Conservation (phyloP, 495 filamentous ascomycete species). For the Annulohypoxylon moriforme region DNA sequence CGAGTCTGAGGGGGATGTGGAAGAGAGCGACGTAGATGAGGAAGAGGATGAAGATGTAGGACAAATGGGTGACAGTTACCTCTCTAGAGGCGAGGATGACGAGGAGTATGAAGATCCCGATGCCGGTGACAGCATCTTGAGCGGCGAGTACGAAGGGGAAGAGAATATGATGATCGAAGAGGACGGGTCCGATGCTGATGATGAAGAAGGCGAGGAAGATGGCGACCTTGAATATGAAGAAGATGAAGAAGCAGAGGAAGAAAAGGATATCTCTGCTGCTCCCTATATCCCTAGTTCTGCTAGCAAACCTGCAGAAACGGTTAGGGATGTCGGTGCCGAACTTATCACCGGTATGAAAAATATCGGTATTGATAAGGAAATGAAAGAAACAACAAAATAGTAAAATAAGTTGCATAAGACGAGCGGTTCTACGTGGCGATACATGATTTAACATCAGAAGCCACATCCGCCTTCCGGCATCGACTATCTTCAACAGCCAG, state of each 20-base stretch:
- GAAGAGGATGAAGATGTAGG: constrained; percentile 61
- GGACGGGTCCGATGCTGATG: constrained; percentile 48
- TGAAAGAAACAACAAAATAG: constrained; percentile 26
- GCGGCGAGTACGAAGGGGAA: constrained; percentile 53
- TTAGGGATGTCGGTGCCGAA: constrained; percentile 59
- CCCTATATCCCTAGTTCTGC: neutral
- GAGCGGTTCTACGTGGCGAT: constrained; percentile 3
- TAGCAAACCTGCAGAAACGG: constrained; percentile 27
- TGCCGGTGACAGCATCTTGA: constrained; percentile 52
- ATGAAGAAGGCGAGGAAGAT: constrained; percentile 54
- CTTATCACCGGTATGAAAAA: constrained; percentile 63
- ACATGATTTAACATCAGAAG: constrained; percentile 9
- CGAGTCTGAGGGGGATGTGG: constrained; percentile 69
- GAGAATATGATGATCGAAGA: constrained; percentile 52
- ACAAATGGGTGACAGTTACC: constrained; percentile 68
- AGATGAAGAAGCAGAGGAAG: constrained; percentile 44
- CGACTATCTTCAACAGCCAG: constrained; percentile 8
- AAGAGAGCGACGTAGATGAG: constrained; percentile 53
- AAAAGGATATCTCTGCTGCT: constrained; percentile 37
- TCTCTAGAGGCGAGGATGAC: constrained; percentile 65
- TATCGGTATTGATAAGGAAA: constrained; percentile 51
- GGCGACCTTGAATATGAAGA: constrained; percentile 47
- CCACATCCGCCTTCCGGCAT: neutral
- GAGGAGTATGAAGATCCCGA: constrained; percentile 60
- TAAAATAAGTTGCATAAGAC: neutral